Evolutionary conservation across 495 filamentous ascomycete genomes (phyloP), one percentile per base, ranked within the genome.

Genomic region (Hypomontagnella monticulosa): DNA sequence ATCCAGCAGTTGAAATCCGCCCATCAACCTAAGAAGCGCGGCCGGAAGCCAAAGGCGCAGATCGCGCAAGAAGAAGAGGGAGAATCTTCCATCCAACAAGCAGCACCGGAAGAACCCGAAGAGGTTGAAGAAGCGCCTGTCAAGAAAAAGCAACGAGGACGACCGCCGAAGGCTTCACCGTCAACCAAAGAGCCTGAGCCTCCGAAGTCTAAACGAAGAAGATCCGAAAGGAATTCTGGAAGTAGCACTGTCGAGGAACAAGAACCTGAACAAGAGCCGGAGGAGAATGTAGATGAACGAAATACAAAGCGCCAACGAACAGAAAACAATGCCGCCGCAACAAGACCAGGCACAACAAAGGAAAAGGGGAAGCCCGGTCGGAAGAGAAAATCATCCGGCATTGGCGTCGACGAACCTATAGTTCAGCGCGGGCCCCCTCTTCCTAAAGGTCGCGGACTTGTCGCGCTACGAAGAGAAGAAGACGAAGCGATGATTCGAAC

Each of bases 401-500:
- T 70, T 23, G 69, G 72, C 1, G 77, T 74, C 33, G 80, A 83
- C 20, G 79, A 79, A 32, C 41, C 71, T 46, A 68, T 75, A 4
- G 66, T 83, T 11, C 76, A 81, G 33, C 81, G 78, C 6, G 80
- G 81, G 0, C 84, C 85, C 20, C 81, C 83, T 12, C 74, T 82
- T 4, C 84, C 84, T 42, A 85, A 78, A 61, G 79, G 79, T 37
- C 86, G 87, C 55, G 88, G 87, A 49, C 80, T 93, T 3, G 84
- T 90, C 54, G 88, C 92, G 53, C 79, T 89, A 51, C 90, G 91
- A 44, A 85, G 87, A 49, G 88, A 92, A 67, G 86, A 82, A 0
- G 80, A 83, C 40, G 70, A 74, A 27, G n/a, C n/a, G n/a, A 79
- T 75, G 49, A 70, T 78, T 71, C 70, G 63, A 37, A 81, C 75